Base-by-base conservation (phyloP, 2,329 filamentous ascomycete genomes). In the Aureobasidium subglaciale region DNA sequence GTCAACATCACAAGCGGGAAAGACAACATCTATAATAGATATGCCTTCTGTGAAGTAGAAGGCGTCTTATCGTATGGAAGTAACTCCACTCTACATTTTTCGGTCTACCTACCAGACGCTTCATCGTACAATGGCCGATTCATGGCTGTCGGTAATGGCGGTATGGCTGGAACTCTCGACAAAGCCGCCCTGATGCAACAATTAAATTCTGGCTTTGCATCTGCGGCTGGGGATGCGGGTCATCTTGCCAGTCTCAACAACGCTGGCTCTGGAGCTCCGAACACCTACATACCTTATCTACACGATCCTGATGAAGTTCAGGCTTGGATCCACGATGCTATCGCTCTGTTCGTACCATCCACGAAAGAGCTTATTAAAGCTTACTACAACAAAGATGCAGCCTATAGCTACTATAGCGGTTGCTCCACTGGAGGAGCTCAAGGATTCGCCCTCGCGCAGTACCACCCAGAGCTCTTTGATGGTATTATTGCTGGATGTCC, bases 381-480 rank as follows among this genome's bases (percentile, higher is more conserved):
- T 15, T 74, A 70, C 58, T 75, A 75, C 55, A 59, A 59, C 6
- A 35, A 57, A 37, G 32, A 56, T 11, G 65, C 69, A 3, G 63
- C 55, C 3, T 64, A 70, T 38, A 69, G 64, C 8, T 75, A 74
- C 58, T 75, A 73, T 57, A 59, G 62, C 24, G 72, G 72, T 5
- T 75, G 72, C 48, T 72, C 68, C 0, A 73, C 71, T 3, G 73
- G 72, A 7, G 73, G 73, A 8, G 68, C 68, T 6, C 72, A 75
- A 63, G 73, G 62, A 0, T 72, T 71, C 56, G 69, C 72, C 24
- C 60, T 71, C n/a, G 70, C 71, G 2, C 68, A 73, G 49, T 70
- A 62, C 15, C 68, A 74, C 55, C 71, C 73, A 0, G 60, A 68
- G 1, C 63, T 74, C 5, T 75, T 76, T 40, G 71, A 75, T 58